Evolutionary conservation across 441 rosid genomes (phyloP), one percentile per base, ranked within the genome.

Genomic region (Metrosideros polymorpha): DNA sequence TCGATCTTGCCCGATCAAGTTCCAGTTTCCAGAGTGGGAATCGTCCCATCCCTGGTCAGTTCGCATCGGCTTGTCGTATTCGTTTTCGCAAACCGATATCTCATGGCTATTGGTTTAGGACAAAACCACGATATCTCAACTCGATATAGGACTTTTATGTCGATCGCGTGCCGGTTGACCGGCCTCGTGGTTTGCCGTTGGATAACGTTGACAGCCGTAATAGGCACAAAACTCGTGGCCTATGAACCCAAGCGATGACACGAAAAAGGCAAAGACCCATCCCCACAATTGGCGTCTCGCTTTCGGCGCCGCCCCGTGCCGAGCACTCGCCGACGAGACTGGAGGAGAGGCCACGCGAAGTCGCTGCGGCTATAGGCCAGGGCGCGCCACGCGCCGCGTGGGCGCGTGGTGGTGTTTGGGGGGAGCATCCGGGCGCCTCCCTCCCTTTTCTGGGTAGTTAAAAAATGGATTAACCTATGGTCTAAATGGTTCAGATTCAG

Each of bases 21-120:
- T n/a, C n/a, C n/a, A n/a, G n/a, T n/a, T n/a, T n/a, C n/a, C n/a
- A n/a, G n/a, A n/a, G n/a, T n/a, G n/a, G n/a, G n/a, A n/a, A n/a
- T n/a, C n/a, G n/a, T n/a, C n/a, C n/a, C n/a, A n/a, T n/a, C n/a
- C 4, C 0, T 3, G 27, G 5, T 29, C 1, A 0, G 2, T 29
- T 63, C 1, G 22, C 43, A 32, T 63, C 43, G 0, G 15, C 0
- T 63, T 1, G 14, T 0, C 2, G 0, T 32, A 63, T 63, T 63
- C 1, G 1, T 63, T 63, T 0, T 0, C 0, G 2, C 2, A 2
- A 18, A 63, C 0, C 4, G 13, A 32, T 63, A 63, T 29, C 1
- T 61, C 1, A 17, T 35, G 4, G 15, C 13, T 0, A 5, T 35
- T 2, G 2, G 2, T 22, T 71, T 0, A 1, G 2, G 4, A 9